Evolutionary conservation across 805 yeast species (phyloP).

Genomic region (Sugiyamaella lignohabitans): DNA sequence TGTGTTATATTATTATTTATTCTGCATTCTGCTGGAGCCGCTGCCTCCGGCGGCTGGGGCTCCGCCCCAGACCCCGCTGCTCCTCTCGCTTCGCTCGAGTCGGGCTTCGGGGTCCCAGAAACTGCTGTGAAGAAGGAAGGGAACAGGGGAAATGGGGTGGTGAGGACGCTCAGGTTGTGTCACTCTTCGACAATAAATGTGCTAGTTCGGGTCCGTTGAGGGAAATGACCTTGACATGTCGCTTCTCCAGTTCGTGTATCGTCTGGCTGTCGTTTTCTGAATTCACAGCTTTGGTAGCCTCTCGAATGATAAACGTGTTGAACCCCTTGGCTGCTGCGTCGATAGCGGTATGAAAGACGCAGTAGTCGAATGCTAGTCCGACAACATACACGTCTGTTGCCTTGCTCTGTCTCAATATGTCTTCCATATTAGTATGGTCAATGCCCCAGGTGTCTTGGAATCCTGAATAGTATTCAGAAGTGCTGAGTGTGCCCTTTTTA

Average conservation of each 20-base stretch:
- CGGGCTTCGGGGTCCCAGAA: too few species aligned
- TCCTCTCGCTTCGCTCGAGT: too few species aligned
- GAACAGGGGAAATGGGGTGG: too few species aligned
- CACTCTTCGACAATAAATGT: too few species aligned
- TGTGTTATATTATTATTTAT: too few species aligned
- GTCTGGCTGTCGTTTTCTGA: background rate
- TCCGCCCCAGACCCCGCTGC: too few species aligned
- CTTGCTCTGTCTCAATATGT: constrained; percentile 38
- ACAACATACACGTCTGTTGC: constrained; percentile 63
- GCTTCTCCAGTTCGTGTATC: background rate
- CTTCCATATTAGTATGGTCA: constrained; percentile 60
- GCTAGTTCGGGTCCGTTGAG: constrained; percentile 1
- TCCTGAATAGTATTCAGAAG: constrained; percentile 83
- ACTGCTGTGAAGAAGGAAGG: too few species aligned
- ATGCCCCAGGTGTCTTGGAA: constrained; percentile 73
- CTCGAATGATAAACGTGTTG: constrained; percentile 52
- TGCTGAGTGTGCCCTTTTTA: constrained; percentile 62
- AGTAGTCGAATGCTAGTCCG: constrained; percentile 82
- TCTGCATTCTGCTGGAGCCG: too few species aligned
- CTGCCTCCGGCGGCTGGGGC: too few species aligned
- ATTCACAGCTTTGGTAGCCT: constrained; percentile 42
- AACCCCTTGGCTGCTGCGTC: constrained; percentile 62
- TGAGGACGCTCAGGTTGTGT: too few species aligned
- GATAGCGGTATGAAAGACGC: constrained; percentile 72
- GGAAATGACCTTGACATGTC: constrained; percentile 3